Evolutionary conservation across 148 eudicot genomes (phyloP).

Genomic region (Camellia granthamiana): DNA sequence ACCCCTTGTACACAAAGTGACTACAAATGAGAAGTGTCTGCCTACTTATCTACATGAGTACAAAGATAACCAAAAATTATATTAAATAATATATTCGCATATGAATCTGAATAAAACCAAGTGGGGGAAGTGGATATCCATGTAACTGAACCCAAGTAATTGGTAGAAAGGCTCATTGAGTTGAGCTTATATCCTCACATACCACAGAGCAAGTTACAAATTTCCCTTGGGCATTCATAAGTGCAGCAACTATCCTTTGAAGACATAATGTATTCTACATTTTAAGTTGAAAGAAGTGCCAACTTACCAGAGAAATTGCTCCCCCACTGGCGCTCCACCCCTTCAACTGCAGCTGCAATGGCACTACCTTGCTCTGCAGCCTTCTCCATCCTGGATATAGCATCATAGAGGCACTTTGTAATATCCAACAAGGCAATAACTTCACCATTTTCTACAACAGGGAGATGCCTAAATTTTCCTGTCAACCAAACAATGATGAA

Average conservation of each 20-base stretch:
- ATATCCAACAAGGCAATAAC: slow-evolving; percentile 94
- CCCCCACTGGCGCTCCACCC: slow-evolving; percentile 91
- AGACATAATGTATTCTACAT: background rate
- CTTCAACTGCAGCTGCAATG: slow-evolving; percentile 97
- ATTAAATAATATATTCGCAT: background rate
- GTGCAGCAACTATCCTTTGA: background rate
- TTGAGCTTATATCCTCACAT: background rate
- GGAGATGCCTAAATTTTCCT: slow-evolving; percentile 98
- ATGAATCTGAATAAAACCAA: no score
- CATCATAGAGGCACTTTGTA: slow-evolving; percentile 95
- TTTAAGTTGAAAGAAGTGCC: background rate
- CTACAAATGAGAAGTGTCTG: background rate
- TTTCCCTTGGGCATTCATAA: background rate
- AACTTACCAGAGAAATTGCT: slow-evolving; percentile 71
- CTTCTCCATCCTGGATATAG: slow-evolving; percentile 94
- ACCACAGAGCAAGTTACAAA: background rate
- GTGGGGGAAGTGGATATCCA: no score
- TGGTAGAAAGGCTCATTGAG: no score
- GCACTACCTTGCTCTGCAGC: slow-evolving; percentile 99
- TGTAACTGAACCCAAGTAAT: no score
- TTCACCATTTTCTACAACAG: slow-evolving; percentile 98
- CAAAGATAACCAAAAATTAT: background rate
- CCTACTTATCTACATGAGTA: background rate
- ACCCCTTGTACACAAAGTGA: background rate
- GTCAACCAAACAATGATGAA: slow-evolving; percentile 16